Percentiles rank a stretch among this genome's conserved stretches.
Conservation (phyloP, 257 asterid species). For the Solanum medicagineum region DNA sequence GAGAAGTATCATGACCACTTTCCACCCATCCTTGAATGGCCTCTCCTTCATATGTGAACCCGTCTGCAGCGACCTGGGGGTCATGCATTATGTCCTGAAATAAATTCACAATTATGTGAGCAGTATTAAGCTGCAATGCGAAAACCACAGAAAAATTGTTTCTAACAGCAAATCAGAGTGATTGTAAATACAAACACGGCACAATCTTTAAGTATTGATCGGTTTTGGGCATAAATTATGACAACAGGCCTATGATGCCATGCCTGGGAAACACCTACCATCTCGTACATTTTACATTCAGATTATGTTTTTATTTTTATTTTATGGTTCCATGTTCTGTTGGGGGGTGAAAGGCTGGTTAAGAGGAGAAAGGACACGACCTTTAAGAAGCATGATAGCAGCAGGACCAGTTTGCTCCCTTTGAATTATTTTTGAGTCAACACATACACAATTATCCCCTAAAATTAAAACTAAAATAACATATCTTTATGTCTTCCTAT, state of each 20-base stretch:
- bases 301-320: not conserved
- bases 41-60: constrained; percentile 85
- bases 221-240: not conserved
- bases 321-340: not conserved
- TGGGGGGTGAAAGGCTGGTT: not conserved
- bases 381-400: not conserved
- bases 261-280: not conserved
- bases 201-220: not conserved
- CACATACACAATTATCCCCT: not conserved
- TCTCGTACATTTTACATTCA: not conserved
- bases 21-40: constrained; percentile 70
- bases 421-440: not conserved
- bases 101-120: not conserved
- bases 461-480: not conserved
- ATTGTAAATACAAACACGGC: not conserved
- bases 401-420: not conserved
- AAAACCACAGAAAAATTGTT: not conserved
- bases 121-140: not conserved
- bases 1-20: constrained; percentile 63
- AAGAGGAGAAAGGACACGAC: not conserved
- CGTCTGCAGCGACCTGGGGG: constrained; percentile 89
- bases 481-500: not conserved
- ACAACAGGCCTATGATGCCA: not conserved
- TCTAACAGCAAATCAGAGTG: not conserved
- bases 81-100: constrained; percentile 86